Base-by-base conservation (phyloP, 1,139 yeast genomes). In the Zygosaccharomyces sapae region DNA sequence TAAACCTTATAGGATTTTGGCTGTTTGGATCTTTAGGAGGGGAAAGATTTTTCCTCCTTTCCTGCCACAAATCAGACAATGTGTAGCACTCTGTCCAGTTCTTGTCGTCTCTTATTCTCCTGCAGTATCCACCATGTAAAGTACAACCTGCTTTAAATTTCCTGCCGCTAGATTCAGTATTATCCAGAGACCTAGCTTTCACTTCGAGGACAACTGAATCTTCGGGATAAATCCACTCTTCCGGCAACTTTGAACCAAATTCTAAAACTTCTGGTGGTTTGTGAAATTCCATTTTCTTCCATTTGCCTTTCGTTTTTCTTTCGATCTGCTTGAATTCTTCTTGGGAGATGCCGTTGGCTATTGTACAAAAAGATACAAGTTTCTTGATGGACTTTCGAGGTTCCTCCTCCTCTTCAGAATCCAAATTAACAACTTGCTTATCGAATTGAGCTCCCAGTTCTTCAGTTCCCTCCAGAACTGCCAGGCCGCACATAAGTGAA, bases 261-360 rank as follows among this genome's bases (percentile, higher is more conserved):
- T 72, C 71, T 4, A 84, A 55, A 5, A 73, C 53, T n/a, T 69
- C 67, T 0, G 58, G 41, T 2, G 76, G 72, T 55, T 67, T 47
- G 9, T 59, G 55, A 12, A 57, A 60, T 19, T 70, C 68, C 46
- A 70, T 71, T 31, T 71, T 66, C 4, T 69, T 70, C 95, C 95
- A 87, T 51, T 77, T 75, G 0, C 80, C 81, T 33, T 72, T 68
- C 0, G 95, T 80, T 8, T 71, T 51, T 20, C 80, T 70, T 37
- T 77, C 79, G 33, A 92, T 82, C 45, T 71, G 72, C 33, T 76
- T 76, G 53, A 75, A 82, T 48, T 85, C 92, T 1, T 73, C 76
- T 3, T 70, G 67, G 6, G 86, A 78, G 54, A 92, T 80, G 0
- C 97, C 97, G 60, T 90, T 89, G 0, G 95, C 94, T 34, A 89